Percentiles rank a stretch among this genome's conserved stretches.
Evolutionary conservation across 2,329 filamentous ascomycete species (phyloP).

Genomic region (Aulographum hederae): DNA sequence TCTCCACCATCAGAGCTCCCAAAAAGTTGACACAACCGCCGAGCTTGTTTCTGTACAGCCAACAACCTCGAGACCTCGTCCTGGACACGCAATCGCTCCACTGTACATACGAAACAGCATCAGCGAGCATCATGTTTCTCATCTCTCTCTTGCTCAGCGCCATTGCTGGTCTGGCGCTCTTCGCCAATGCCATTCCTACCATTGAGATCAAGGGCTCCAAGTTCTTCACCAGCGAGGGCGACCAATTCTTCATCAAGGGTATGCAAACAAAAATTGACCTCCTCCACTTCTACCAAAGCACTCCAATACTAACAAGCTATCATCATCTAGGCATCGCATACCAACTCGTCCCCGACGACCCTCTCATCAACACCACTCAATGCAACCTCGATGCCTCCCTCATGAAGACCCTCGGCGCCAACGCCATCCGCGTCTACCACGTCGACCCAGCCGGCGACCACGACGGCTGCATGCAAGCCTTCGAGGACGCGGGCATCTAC

Average conservation of each 20-base stretch:
- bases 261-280: slow-evolving; percentile 7
- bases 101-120: no score
- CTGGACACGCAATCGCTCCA: no score
- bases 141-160: neutral
- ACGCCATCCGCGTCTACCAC: slow-evolving; percentile 77
- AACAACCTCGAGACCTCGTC: no score
- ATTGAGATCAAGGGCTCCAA: slow-evolving; percentile 55
- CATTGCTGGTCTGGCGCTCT: neutral
- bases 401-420: slow-evolving; percentile 67
- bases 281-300: no score
- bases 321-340: slow-evolving; percentile 51
- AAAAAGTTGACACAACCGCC: no score
- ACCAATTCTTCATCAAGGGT: slow-evolving; percentile 77
- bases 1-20: no score
- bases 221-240: slow-evolving; percentile 66
- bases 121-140: no score
- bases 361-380: slow-evolving; percentile 57
- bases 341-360: slow-evolving; percentile 47
- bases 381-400: slow-evolving; percentile 56
- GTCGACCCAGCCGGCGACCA: slow-evolving; percentile 58
- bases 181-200: slow-evolving; percentile 29
- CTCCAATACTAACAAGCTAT: no score
- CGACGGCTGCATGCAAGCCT: slow-evolving; percentile 61
- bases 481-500: slow-evolving; percentile 68
- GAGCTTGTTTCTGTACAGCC: no score